Base-by-base conservation (phyloP, 257 asterid genomes). In the Ilex asprella region DNA sequence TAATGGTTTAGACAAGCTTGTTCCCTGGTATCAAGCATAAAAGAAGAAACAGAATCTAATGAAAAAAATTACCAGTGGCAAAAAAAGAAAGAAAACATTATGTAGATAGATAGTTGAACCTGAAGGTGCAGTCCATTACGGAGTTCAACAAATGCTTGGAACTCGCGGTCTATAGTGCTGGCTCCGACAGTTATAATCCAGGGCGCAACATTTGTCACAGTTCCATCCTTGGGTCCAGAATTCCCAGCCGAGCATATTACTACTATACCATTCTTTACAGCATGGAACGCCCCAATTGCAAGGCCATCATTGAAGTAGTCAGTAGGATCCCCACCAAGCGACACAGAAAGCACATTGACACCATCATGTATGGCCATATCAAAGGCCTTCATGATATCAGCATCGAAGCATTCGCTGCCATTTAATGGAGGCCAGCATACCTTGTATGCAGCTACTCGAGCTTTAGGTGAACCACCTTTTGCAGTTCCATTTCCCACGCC, bases 131-230 rank as follows among this genome's bases (percentile, higher is more conserved):
- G 10, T 10, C 88, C 93, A 31, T 72, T 77, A 43, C 58, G 31
- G 21, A 84, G 61, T 12, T 56, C 12, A 59, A 73, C 78, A 29
- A 57, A 16, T 2, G 82, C 65, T 12, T 59, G 63, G 13, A 71
- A 73, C 3, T 30, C 32, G 0, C 95, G 81, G 56, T 81, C 95
- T 3, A 81, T 16, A 14, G 88, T 86, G 59, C 96, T 89, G 1
- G 95, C 96, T 0, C 72, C 96, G 0, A 89, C 94, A 3, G 95
- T 86, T 21, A 84, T 60, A 3, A 82, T 65, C 96, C 96, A 86
- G 1, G 96, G 95, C 0, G 96, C 95, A 0, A 71, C 75, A 27
- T 86, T 86, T 0, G 80, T 2, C 6, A 86, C 87, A 3, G 86
- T 16, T 49, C 67, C 76, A 0, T 73, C 56, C 0, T 0, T 0